phyloP scores from a whole-genome alignment of 306 rosid genomes.

The Castanopsis chinensis region DNA sequence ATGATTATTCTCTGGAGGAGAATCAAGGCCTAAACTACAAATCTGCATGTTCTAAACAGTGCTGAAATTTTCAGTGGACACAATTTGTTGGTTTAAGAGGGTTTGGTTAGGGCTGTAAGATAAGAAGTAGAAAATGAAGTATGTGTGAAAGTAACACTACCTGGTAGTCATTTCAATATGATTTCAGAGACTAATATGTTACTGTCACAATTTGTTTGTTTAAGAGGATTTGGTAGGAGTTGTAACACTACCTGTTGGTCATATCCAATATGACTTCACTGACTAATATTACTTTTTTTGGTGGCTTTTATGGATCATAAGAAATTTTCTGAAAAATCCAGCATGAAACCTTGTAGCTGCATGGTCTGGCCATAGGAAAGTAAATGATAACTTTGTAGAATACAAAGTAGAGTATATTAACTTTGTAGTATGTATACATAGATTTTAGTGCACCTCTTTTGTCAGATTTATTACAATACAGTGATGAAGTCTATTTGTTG shows the following conservation, averaged over 20 bases:
- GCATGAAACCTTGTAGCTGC: no score
- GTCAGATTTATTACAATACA: constrained; percentile 1
- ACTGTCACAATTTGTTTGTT: background rate
- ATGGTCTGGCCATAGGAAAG: no score
- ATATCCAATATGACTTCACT: background rate
- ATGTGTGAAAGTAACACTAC: no score
- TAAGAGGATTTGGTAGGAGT: background rate
- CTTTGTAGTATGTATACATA: background rate
- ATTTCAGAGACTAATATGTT: no score
- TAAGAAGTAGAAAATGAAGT: no score
- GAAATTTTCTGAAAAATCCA: no score
- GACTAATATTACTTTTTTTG: background rate
- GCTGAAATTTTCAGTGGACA: background rate
- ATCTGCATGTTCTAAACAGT: constrained; percentile 47
- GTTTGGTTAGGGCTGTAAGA: no score
- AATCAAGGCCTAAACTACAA: constrained; percentile 69
- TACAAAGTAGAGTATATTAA: background rate
- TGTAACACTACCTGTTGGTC: background rate
- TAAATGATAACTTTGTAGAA: no score
- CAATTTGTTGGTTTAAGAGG: background rate
- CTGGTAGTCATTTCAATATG: no score
- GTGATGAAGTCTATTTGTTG: constrained; percentile 14
- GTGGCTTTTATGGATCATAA: no score
- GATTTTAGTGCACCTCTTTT: background rate
- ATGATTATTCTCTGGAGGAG: constrained; percentile 62